phyloP scores from a whole-genome alignment of 2,329 filamentous ascomycete genomes.

The Ophiostoma ulmi region DNA sequence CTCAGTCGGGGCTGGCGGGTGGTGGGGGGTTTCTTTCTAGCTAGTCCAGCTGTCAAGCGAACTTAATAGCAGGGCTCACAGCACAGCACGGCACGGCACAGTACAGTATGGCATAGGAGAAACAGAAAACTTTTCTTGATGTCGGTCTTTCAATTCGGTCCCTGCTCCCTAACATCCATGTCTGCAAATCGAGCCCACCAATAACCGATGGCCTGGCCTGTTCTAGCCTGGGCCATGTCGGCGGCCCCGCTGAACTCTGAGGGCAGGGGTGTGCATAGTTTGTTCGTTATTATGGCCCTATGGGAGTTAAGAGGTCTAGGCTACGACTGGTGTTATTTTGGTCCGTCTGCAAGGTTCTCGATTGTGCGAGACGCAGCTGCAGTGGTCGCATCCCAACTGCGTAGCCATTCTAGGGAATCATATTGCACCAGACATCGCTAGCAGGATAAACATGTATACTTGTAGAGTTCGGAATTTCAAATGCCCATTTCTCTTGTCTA shows the following conservation, averaged over 20 bases:
- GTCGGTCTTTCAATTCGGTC: background rate
- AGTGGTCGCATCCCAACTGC: background rate
- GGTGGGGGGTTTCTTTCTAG: background rate
- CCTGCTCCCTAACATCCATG: background rate
- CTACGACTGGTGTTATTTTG: background rate
- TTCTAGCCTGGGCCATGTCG: slow-evolving; percentile 4
- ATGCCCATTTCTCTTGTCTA: background rate
- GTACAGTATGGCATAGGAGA: background rate
- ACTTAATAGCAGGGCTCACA: background rate
- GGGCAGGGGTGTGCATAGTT: slow-evolving; percentile 1
- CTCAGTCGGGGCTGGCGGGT: background rate
- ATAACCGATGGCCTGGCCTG: slow-evolving; percentile 15
- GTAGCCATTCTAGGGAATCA: background rate
- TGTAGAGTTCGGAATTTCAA: background rate
- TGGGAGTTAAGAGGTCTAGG: background rate
- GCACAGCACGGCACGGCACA: no score
- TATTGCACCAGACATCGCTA: background rate
- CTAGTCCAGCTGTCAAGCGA: background rate
- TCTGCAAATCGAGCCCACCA: slow-evolving; percentile 8
- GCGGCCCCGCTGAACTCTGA: slow-evolving; percentile 1
- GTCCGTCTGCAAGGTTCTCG: background rate
- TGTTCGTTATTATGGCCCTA: background rate
- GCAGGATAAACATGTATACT: background rate
- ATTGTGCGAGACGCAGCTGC: background rate
- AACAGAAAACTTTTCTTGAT: background rate